Evolutionary conservation across 257 asterid genomes (phyloP), one percentile per base, ranked within the genome.

Genomic region (Rehmannia glutinosa): DNA sequence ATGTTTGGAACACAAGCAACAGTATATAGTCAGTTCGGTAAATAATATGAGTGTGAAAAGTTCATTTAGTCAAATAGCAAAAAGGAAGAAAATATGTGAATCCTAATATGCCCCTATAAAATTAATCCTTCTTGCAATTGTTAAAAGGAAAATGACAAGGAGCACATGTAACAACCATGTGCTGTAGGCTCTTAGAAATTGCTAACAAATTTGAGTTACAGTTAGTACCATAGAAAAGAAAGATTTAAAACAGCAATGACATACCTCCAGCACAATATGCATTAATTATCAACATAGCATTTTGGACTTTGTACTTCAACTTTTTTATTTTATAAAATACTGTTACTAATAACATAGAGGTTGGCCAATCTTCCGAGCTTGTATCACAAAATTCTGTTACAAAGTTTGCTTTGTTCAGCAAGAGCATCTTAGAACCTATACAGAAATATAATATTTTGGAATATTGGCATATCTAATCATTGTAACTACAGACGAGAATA

Each of bases 91-190:
- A 43, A 16, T 10, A 46, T 8, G 23, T n/a, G 38, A 43, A n/a
- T 8, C 50, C 45, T 38, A 42, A 17, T 4, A n/a, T 45, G 17
- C 19, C 30, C 33, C 17, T n/a, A 15, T 39, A 49, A 41, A 70
- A 12, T 15, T 7, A 23, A 3, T 16, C 28, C 45, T 32, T 17
- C 30, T 49, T 35, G 33, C 19, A 15, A 36, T 23, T 52, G 43
- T 64, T 30, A 47, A 42, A 9, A 47, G 64, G 23, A 62, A 27
- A 57, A 67, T n/a, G 52, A 55, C 19, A 35, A 60, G 68, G 19
- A 52, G 25, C 59, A 16, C 49, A 30, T 55, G 64, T 41, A 55
- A 53, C 20, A 50, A 7, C 23, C 17, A 62, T 33, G 13, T n/a
- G 50, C n/a, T 27, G 36, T 42, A 60, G 13, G 21, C n/a, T 20